Evolutionary conservation across 345 rosid species (phyloP).

Genomic region (Gossypium ekmanianum): DNA sequence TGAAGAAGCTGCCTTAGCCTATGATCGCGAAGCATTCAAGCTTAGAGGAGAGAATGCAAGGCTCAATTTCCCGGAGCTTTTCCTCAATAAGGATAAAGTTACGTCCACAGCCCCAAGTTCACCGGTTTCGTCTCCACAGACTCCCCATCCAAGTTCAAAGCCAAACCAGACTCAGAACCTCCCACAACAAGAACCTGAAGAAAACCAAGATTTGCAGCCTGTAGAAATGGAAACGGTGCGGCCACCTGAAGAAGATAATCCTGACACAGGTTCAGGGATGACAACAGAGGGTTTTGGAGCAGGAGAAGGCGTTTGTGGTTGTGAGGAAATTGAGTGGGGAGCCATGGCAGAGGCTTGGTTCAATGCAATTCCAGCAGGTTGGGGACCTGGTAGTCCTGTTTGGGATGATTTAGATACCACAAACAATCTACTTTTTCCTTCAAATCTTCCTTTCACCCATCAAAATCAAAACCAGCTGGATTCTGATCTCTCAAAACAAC

Average conservation of each 20-base stretch:
- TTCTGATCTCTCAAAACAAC: slow-evolving; percentile 13
- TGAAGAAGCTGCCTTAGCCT: slow-evolving; percentile 89
- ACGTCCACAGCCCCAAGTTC: slow-evolving; percentile 29
- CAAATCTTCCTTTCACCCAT: slow-evolving; percentile 44
- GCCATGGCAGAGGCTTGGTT: slow-evolving; percentile 67
- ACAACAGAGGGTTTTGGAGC: slow-evolving; percentile 14
- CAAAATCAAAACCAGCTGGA: slow-evolving; percentile 28
- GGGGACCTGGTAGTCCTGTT: slow-evolving; percentile 93
- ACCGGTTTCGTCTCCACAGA: slow-evolving; percentile 20
- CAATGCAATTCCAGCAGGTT: slow-evolving; percentile 73
- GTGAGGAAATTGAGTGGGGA: slow-evolving; percentile 61
- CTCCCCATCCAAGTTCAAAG: no score
- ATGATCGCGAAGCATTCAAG: slow-evolving; percentile 91
- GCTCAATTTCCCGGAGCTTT: slow-evolving; percentile 87
- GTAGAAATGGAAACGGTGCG: slow-evolving; percentile 14
- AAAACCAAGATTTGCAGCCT: slow-evolving; percentile 14
- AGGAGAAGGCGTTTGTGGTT: slow-evolving; percentile 8
- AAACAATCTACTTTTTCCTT: slow-evolving; percentile 44
- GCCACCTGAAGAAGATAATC: slow-evolving; percentile 21
- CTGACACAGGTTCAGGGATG: slow-evolving; percentile 32
- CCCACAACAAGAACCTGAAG: slow-evolving; percentile 23
- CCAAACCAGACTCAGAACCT: not conserved
- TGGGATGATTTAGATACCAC: slow-evolving; percentile 87
- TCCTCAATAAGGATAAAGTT: slow-evolving; percentile 50
- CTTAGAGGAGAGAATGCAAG: slow-evolving; percentile 83